Evolutionary conservation across 495 filamentous ascomycete genomes (phyloP).

Genomic region (Tirmania nivea): DNA sequence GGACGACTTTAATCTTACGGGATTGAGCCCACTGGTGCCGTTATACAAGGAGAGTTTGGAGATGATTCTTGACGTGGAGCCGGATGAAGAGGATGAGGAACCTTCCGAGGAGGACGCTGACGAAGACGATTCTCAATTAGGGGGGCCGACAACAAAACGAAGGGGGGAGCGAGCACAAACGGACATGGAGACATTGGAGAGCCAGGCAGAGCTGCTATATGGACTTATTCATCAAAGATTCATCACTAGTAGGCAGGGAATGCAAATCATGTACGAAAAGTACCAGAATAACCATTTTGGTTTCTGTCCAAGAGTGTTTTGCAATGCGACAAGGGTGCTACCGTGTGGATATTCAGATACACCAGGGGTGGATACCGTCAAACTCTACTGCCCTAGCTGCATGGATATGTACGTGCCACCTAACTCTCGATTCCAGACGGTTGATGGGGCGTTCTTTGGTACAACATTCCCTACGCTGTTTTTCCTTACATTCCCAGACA

Average conservation of each 20-base stretch:
- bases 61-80: conserved; percentile 98
- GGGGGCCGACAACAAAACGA: conserved; percentile 39
- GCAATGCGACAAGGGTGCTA: conserved; percentile 65
- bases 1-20: conserved; percentile 97
- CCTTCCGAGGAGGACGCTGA: conserved; percentile 56
- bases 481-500: conserved; percentile 93
- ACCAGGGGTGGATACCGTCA: conserved; percentile 90
- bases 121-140: conserved; percentile 37
- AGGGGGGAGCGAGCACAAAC: conserved; percentile 72
- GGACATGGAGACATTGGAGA: conserved; percentile 86
- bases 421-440: conserved; percentile 88
- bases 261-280: conserved; percentile 98
- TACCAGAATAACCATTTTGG: conserved; percentile 94
- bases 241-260: conserved; percentile 90
- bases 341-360: conserved; percentile 85
- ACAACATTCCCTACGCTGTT: conserved; percentile 86
- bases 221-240: conserved; percentile 96
- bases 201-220: conserved; percentile 89
- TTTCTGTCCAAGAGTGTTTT: conserved; percentile 72
- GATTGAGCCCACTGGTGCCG: conserved; percentile 78
- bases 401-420: conserved; percentile 93
- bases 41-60: conserved; percentile 97
- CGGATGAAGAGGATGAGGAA: conserved; percentile 66
- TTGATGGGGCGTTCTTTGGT: conserved; percentile 97
- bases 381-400: conserved; percentile 91